Conservation (phyloP, 805 yeast genomes). For the Ogataea corticis region DNA sequence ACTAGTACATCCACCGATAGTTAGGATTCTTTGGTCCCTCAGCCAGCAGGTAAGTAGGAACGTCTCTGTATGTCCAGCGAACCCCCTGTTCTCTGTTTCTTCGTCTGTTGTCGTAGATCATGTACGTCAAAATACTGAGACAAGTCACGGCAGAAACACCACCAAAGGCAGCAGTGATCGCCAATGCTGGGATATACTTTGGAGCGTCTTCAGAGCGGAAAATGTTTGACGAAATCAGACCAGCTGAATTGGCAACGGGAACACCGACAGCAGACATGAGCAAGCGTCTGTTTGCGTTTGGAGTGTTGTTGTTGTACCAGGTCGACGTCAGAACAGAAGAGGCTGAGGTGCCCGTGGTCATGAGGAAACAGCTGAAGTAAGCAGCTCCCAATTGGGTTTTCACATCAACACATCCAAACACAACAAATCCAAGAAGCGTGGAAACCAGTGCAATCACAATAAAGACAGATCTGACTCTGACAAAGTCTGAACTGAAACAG, state of each 20-base stretch:
- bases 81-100: constrained; percentile 42
- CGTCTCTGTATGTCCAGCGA: constrained; percentile 38
- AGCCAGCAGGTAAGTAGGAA: constrained; percentile 41
- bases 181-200: constrained; percentile 48
- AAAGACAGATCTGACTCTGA: constrained; percentile 39
- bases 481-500: constrained; percentile 42
- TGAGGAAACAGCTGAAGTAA: constrained; percentile 24
- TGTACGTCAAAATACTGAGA: constrained; percentile 34
- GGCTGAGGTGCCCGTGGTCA: constrained; percentile 49
- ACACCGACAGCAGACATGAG: constrained; percentile 49
- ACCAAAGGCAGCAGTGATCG: constrained; percentile 46
- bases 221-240: constrained; percentile 53
- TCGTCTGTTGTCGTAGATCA: constrained; percentile 26
- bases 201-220: constrained; percentile 55
- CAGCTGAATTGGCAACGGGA: constrained; percentile 57
- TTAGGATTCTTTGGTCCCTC: constrained; percentile 47
- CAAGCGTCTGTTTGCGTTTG: constrained; percentile 45
- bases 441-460: constrained; percentile 38
- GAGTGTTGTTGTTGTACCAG: constrained; percentile 50
- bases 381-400: constrained; percentile 29
- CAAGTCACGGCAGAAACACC: constrained; percentile 40
- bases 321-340: constrained; percentile 49
- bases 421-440: constrained; percentile 46
- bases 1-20: constrained; percentile 18
- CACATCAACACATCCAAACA: constrained; percentile 45